Evolutionary conservation across 2,329 filamentous ascomycete genomes (phyloP), one percentile per base, ranked within the genome.

Genomic region (Fusarium sp.): DNA sequence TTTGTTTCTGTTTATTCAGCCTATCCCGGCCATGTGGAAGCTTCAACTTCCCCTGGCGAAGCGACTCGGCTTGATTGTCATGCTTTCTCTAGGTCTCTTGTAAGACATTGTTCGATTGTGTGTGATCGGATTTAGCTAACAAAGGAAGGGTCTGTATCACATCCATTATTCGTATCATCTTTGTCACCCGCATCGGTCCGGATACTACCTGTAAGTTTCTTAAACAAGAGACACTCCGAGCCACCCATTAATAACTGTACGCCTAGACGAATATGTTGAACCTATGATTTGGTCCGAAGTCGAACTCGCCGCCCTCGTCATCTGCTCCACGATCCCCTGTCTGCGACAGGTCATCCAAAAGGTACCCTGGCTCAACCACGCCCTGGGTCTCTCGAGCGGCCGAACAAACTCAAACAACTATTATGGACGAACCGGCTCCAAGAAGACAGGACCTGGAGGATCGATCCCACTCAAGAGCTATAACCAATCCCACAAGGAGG

Each of bases 21-120:
- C 80, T 5, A 78, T 81, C 15, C 79, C 80, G 1, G 73, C 77
- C n/a, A 76, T 81, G 63, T 76, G 76, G 64, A 77, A 75, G 33
- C 63, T 81, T 34, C 76, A 80, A 28, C 68, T 81, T 11, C 78
- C 74, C 7, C n/a, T 72, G 13, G 72, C 65, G 10, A 76, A 77
- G 66, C 63, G 75, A 20, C 57, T 76, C 22, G 75, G 74, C 7
- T 58, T 77, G 26, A 71, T 75, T 28, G 52, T 67, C 46, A 77
- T 77, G 74, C 39, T 77, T 31, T 77, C 74, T 1, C 60, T 77
- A 10, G 75, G 74, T 44, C 64, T 77, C 26, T 58, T 77, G 74
- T 74, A 59, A 50, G 60, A 64, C 14, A 7, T 3, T 9, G 10
- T 5, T 8, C 6, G 6, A 8, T 33, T 3, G 14, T 3, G 5